Base-by-base conservation (phyloP, 495 filamentous ascomycete species). In the Amphirosellinia nigrospora region DNA sequence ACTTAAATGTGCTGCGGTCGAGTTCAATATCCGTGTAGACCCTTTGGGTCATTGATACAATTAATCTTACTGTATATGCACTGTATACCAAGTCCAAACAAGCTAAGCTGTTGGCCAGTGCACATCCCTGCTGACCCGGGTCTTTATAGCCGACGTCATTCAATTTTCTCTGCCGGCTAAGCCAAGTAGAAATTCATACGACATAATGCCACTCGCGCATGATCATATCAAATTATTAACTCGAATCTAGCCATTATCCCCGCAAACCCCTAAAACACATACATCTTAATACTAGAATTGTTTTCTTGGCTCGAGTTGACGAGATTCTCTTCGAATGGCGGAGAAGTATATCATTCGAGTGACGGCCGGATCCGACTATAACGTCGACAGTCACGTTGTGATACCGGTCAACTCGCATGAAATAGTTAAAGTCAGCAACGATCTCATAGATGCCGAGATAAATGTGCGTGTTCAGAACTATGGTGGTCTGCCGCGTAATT, bases 361-460 rank as follows among this genome's bases (percentile, higher is more conserved):
- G 23, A 93, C 91, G 10, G 92, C 92, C 11, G 95, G 95, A 4
- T 84, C 91, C 11, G 81, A 83, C 30, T 95, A 97, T 81, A 87
- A 94, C 77, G 73, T 79, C 30, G 75, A 83, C 48, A 88, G 86
- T 0, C 94, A 97, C 77, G 73, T 87, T 70, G 73, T 86, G 3
- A 87, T 98, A 2, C 82, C 84, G 6, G 94, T 97, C 73, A 98
- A 98, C 78, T 81, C 83, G 21, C 66, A 84, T 6, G 73, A 83
- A 36, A 83, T 89, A 0, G 69, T 89, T 0, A 80, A 78, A 4
- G 87, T 97, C 68, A 81, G 85, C 6, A 90, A 86, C 52, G 82
- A 87, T n/a, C 80, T 86, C 60, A 83, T 90, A 55, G 82, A 86
- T 30, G 82, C 87, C 4, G 86, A 88, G 46, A 79, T 97, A 60